Conservation (phyloP, 1,139 yeast genomes). For the Magnusiomyces fungicola region DNA sequence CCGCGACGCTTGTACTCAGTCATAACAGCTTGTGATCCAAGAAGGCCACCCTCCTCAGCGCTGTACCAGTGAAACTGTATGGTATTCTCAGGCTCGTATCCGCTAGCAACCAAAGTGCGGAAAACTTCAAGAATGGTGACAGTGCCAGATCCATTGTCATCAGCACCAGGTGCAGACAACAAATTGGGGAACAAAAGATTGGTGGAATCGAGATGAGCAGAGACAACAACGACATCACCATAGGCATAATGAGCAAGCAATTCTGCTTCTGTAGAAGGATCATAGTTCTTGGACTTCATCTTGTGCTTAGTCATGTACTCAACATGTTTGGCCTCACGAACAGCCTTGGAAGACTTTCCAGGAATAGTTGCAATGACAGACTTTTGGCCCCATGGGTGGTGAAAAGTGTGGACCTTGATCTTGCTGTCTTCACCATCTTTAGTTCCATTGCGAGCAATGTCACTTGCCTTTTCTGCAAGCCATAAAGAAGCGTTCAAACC, state of each 20-base stretch:
- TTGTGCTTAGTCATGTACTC: neutral
- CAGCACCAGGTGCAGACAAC: slow-evolving; percentile 87
- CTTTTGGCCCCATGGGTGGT: slow-evolving; percentile 14
- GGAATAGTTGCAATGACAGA: slow-evolving; percentile 40
- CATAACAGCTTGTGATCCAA: slow-evolving; percentile 81
- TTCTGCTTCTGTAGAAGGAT: neutral
- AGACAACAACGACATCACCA: slow-evolving; percentile 53
- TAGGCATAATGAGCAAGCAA: neutral
- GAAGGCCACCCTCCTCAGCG: slow-evolving; percentile 89
- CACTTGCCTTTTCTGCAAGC: slow-evolving; percentile 48
- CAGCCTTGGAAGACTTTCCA: slow-evolving; percentile 33
- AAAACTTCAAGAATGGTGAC: slow-evolving; percentile 71
- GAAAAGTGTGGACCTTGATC: slow-evolving; percentile 8
- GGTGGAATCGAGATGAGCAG: slow-evolving; percentile 86
- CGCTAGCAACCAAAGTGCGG: slow-evolving; percentile 44
- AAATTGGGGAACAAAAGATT: slow-evolving; percentile 66
- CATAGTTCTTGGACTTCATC: neutral
- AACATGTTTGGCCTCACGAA: neutral
- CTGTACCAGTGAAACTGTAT: slow-evolving; percentile 90
- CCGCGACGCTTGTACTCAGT: slow-evolving; percentile 42
- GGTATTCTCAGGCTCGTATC: slow-evolving; percentile 58
- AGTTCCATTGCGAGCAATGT: slow-evolving; percentile 39
- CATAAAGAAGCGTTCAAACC: slow-evolving; percentile 72
- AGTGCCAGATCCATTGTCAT: slow-evolving; percentile 89
- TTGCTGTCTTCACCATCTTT: slow-evolving; percentile 40